These are phyloP conservation scores for Pisolithus marmoratus DNA, from an alignment of 768 basidiomycete genomes.

Conservation along the genomic window DNA sequence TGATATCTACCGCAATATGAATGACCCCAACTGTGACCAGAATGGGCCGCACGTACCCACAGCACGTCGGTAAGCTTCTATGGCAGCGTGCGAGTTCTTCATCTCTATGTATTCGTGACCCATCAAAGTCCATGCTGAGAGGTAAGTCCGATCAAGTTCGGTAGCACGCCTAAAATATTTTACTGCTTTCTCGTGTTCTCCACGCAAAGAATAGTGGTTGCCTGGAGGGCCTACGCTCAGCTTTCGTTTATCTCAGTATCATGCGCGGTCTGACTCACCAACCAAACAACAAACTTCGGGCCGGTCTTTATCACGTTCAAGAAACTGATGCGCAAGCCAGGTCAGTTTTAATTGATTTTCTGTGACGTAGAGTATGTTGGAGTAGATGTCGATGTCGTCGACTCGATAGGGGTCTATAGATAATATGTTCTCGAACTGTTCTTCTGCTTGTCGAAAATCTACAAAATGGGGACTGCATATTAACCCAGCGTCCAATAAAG, in stretches of 20 bases:
- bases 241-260: not conserved
- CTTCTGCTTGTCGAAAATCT: slow-evolving; percentile 88
- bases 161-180: slow-evolving; percentile 93
- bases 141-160: slow-evolving; percentile 90
- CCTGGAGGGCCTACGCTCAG: slow-evolving; percentile 41
- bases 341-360: slow-evolving; percentile 86
- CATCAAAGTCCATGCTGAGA: slow-evolving; percentile 98
- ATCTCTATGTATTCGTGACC: slow-evolving; percentile 98
- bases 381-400: slow-evolving; percentile 93
- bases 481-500: not conserved
- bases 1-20: slow-evolving; percentile 64
- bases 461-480: slow-evolving; percentile 4
- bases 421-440: slow-evolving; percentile 80
- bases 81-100: slow-evolving; percentile 99
- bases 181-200: slow-evolving; percentile 94
- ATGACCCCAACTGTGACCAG: not conserved
- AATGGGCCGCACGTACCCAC: slow-evolving; percentile 59
- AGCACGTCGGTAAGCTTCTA: slow-evolving; percentile 94
- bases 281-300: slow-evolving; percentile 96
- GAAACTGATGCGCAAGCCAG: slow-evolving; percentile 86
- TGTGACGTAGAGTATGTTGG: slow-evolving; percentile 95
- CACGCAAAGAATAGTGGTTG: slow-evolving; percentile 93
- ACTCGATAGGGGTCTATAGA: slow-evolving; percentile 79
- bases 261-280: slow-evolving; percentile 45
- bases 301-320: slow-evolving; percentile 83